Evolutionary conservation across 1,284 basidiomycete species (phyloP).

Genomic region (Peniophora sp.): DNA sequence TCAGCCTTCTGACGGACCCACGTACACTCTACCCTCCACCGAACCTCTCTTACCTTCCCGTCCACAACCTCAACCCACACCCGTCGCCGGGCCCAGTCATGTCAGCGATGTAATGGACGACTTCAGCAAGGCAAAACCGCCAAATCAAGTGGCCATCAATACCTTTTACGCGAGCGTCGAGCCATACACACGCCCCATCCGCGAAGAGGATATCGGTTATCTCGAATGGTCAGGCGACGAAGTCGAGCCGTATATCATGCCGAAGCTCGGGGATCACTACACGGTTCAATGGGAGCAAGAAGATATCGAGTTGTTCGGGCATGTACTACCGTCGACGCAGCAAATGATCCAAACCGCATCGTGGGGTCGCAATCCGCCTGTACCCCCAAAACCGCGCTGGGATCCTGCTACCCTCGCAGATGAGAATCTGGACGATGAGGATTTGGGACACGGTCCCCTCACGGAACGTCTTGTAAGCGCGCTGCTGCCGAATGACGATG

Average conservation of each 20-base stretch:
- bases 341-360: conserved; percentile 22
- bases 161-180: conserved; percentile 85
- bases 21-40: conserved; percentile 48
- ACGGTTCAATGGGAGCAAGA: conserved; percentile 89
- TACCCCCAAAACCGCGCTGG: conserved; percentile 51
- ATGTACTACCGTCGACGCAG: conserved; percentile 32
- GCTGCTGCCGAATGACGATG: conserved; percentile 59
- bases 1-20: conserved; percentile 38
- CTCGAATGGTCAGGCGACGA: conserved; percentile 85
- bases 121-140: conserved; percentile 76
- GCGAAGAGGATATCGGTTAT: conserved; percentile 88
- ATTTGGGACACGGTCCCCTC: conserved; percentile 70
- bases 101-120: conserved; percentile 80
- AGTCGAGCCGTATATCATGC: conserved; percentile 78
- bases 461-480: conserved; percentile 79
- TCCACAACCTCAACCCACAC: conserved; percentile 58
- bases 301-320: conserved; percentile 53
- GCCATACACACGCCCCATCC: conserved; percentile 77
- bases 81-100: conserved; percentile 73
- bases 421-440: conserved; percentile 54
- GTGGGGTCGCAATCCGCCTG: conserved; percentile 22
- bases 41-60: conserved; percentile 51
- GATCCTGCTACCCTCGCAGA: conserved; percentile 67
- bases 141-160: conserved; percentile 52
- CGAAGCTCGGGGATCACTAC: conserved; percentile 85